A percentile compares a stretch with the other conserved stretches of the same genome.
Conservation (phyloP, 768 basidiomycete genomes). For the Harrya chromipes region DNA sequence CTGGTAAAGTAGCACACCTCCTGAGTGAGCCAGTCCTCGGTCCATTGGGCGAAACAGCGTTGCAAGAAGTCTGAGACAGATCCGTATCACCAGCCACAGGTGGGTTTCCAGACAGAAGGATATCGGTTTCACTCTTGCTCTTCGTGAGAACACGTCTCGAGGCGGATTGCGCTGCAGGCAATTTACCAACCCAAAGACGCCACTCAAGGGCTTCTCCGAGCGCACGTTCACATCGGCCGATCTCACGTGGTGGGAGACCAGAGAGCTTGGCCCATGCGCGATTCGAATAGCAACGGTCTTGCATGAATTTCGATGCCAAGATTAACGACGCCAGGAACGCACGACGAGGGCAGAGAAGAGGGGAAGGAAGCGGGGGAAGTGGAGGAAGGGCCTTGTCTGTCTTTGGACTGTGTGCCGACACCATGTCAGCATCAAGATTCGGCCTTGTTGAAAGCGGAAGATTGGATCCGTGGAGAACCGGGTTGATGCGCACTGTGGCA, state of each 20-base stretch:
- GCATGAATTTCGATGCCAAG: slow-evolving; percentile 87
- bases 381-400: slow-evolving; percentile 25
- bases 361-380: slow-evolving; percentile 59
- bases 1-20: slow-evolving; percentile 43
- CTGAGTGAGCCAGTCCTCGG: slow-evolving; percentile 30
- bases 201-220: slow-evolving; percentile 84
- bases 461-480: slow-evolving; percentile 20
- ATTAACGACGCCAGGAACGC: slow-evolving; percentile 88
- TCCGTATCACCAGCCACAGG: slow-evolving; percentile 3
- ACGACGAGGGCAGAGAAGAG: slow-evolving; percentile 83
- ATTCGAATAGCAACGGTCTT: slow-evolving; percentile 93
- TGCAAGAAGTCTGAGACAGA: not conserved
- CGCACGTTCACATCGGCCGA: slow-evolving; percentile 84
- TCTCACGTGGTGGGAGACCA: slow-evolving; percentile 82
- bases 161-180: slow-evolving; percentile 35
- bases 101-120: slow-evolving; percentile 13
- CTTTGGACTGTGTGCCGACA: slow-evolving; percentile 9
- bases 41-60: slow-evolving; percentile 12
- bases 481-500: slow-evolving; percentile 44
- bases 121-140: slow-evolving; percentile 49
- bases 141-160: slow-evolving; percentile 42
- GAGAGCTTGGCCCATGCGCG: slow-evolving; percentile 92
- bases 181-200: slow-evolving; percentile 92
- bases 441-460: slow-evolving; percentile 19
- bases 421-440: slow-evolving; percentile 9